These are phyloP conservation scores for Heterobasidion parviporum DNA, from an alignment of 1,284 basidiomycete species.

Conservation along the genomic window DNA sequence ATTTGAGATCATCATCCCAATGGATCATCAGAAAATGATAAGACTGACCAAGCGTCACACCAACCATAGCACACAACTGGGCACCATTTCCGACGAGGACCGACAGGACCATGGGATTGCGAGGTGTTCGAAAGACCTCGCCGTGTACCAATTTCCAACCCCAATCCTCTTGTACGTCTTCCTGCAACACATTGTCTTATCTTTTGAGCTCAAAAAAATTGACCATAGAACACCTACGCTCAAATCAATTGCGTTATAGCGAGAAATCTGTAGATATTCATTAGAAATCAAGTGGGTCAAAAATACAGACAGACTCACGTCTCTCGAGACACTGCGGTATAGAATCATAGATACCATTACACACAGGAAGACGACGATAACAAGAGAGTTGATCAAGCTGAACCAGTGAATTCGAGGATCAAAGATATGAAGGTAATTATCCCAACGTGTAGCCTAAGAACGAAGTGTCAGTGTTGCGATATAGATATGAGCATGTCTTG, in stretches of 20 bases:
- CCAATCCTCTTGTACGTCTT: conserved; percentile 97
- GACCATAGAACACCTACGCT: conserved; percentile 41
- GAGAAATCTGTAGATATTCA: conserved; percentile 59
- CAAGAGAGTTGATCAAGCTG: conserved; percentile 88
- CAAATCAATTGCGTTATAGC: conserved; percentile 95
- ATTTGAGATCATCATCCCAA: too few species aligned
- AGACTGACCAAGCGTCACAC: conserved; percentile 70
- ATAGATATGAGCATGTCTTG: conserved; percentile 1
- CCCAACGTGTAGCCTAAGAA: conserved; percentile 85
- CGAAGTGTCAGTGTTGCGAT: background rate
- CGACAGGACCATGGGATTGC: conserved; percentile 72
- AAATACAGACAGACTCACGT: conserved; percentile 53
- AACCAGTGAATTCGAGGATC: conserved; percentile 76
- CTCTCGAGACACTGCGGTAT: conserved; percentile 79
- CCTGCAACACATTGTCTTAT: conserved; percentile 33
- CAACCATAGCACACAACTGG: conserved; percentile 86
- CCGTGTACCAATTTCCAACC: conserved; percentile 98
- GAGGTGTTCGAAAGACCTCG: conserved; percentile 89
- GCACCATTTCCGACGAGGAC: conserved; percentile 87
- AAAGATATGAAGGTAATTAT: conserved; percentile 65
- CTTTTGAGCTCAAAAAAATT: background rate
- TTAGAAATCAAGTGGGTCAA: conserved; percentile 22
- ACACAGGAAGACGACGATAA: conserved; percentile 87
- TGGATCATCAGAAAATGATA: too few species aligned
- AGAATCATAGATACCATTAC: conserved; percentile 93